Evolutionary conservation across 371 early-diverging fungal genomes (phyloP).

Genomic region (Neoconidiobolus thromboides): DNA sequence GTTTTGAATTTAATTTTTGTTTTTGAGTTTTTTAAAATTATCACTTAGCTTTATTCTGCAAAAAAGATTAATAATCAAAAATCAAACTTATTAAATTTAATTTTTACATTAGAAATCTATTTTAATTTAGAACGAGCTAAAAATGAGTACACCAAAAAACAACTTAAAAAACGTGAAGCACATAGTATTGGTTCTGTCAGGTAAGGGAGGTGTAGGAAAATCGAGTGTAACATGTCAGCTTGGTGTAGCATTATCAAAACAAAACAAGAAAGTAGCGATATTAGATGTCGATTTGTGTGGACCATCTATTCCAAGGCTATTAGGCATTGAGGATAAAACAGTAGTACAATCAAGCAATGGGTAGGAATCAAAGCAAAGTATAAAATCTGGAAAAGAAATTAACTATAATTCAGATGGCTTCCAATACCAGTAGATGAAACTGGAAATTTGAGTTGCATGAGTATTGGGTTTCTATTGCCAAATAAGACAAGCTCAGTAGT

Average conservation of each 20-base stretch:
- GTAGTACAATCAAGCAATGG: constrained; percentile 55
- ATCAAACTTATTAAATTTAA: too few species aligned
- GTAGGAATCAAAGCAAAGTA: constrained; percentile 11
- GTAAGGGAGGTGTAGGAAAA: constrained; percentile 96
- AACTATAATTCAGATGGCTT: constrained; percentile 43
- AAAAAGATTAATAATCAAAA: too few species aligned
- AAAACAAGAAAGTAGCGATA: constrained; percentile 46
- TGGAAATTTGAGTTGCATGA: constrained; percentile 46
- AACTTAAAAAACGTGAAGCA: constrained; percentile 29
- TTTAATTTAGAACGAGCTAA: not conserved
- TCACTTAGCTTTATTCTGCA: too few species aligned
- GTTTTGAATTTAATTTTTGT: too few species aligned
- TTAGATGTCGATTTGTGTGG: constrained; percentile 91
- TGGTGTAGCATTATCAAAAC: constrained; percentile 30
- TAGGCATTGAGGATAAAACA: constrained; percentile 55
- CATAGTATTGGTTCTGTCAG: constrained; percentile 70
- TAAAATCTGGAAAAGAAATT: not conserved
- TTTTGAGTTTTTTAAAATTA: too few species aligned
- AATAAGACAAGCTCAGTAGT: constrained; percentile 72
- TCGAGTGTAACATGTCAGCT: constrained; percentile 47
- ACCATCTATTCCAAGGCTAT: constrained; percentile 71
- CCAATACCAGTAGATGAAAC: constrained; percentile 72
- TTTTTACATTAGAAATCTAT: not conserved
- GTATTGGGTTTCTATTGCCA: constrained; percentile 73
- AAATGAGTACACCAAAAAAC: constrained; percentile 9